Evolutionary conservation across 2,329 filamentous ascomycete genomes (phyloP), one percentile per base, ranked within the genome.

Genomic region (Pseudogymnoascus sp.): DNA sequence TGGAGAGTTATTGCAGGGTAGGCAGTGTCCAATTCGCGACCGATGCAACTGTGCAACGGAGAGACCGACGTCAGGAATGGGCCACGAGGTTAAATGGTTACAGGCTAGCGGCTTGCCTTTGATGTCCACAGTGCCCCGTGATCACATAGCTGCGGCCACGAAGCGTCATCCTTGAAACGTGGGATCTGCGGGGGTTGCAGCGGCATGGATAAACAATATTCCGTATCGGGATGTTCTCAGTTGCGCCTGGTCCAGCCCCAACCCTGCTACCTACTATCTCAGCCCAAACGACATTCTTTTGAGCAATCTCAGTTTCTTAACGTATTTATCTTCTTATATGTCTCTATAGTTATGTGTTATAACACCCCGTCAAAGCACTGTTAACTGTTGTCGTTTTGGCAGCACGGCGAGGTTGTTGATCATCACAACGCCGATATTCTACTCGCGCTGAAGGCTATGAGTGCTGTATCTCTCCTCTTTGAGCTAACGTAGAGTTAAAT

Each of bases 111-210:
- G 48, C 15, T 21, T 55, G 48, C 29, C 15, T 15, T 33, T 17
- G 48, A 13, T 17, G 48, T 33, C 33, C n/a, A 21, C 5, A 4
- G 27, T 55, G 48, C 29, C 48, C 48, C 48, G 48, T 55, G 48
- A 55, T 55, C 48, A 55, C 33, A 35, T 55, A 17, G 15, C 48
- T 12, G 9, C 48, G 48, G 44, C 10, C 15, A 55, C n/a, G n/a
- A 33, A 55, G 48, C 48, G 48, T 55, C 48, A 55, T 55, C 48
- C 48, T 55, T 55, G 48, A 55, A 33, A 55, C 48, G n/a, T 6
- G 27, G n/a, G 48, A 55, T 55, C n/a, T 17, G 48, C 29, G 48
- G 48, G 48, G 48, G 48, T 33, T 55, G 48, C 48, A 33, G 29
- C 15, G 48, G 48, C 48, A 35, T 15, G 48, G 48, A 55, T 33